Percentiles rank a stretch among this genome's conserved stretches.
Evolutionary conservation across 208 protist genomes (phyloP).

Genomic region (Phytomonas sp.): DNA sequence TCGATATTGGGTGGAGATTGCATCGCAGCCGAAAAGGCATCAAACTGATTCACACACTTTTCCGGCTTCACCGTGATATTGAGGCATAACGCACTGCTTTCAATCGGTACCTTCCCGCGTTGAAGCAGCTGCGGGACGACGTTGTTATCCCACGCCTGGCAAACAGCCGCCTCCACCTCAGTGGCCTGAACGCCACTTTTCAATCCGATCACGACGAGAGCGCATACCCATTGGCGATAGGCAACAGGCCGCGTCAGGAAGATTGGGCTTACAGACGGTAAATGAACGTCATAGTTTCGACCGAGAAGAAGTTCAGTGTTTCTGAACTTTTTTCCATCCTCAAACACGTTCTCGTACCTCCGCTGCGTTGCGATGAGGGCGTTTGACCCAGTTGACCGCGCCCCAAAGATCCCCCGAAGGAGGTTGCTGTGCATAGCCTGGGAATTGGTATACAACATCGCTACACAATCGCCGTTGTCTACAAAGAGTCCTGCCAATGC

Average conservation of each 20-base stretch:
- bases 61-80: constrained; percentile 20
- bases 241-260: constrained; percentile 62
- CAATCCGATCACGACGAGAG: constrained; percentile 44
- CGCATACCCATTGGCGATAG: constrained; percentile 44
- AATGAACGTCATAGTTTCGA: constrained; percentile 56
- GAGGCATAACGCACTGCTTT: constrained; percentile 52
- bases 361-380: constrained; percentile 80
- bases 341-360: constrained; percentile 79
- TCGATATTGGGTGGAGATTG: neutral
- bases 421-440: constrained; percentile 89
- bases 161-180: constrained; percentile 38
- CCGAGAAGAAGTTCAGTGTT: constrained; percentile 74
- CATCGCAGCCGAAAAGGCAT: neutral
- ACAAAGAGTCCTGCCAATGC: constrained; percentile 68
- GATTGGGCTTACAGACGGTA: constrained; percentile 53
- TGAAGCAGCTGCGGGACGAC: constrained; percentile 24
- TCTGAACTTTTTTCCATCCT: constrained; percentile 72
- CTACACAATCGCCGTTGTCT: constrained; percentile 85
- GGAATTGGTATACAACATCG: constrained; percentile 89
- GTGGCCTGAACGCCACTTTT: constrained; percentile 15
- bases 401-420: constrained; percentile 71
- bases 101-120: constrained; percentile 18
- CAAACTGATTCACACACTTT: neutral
- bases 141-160: constrained; percentile 32
- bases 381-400: constrained; percentile 53